Evolutionary conservation across 495 filamentous ascomycete species (phyloP).

Genomic region (Hypoxylon perforatum): DNA sequence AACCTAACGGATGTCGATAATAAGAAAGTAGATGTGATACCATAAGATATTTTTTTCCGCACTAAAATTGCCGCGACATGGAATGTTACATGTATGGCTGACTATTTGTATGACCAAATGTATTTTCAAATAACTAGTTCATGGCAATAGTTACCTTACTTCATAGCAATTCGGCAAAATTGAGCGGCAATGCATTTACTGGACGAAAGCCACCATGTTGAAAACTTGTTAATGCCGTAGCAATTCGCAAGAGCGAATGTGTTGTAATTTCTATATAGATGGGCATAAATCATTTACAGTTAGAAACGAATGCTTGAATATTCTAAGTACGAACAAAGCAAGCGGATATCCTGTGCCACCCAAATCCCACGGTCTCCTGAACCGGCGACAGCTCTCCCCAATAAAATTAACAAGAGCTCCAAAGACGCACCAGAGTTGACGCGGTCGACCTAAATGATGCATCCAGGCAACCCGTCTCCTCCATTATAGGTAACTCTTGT

Average conservation of each 20-base stretch:
- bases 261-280: conserved; percentile 12
- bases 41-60: no score
- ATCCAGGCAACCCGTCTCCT: background rate
- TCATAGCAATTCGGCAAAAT: no score
- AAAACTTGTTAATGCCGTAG: background rate
- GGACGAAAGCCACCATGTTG: background rate
- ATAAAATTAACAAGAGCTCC: background rate
- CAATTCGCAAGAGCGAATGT: background rate
- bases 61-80: no score
- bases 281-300: conserved; percentile 20
- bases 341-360: background rate
- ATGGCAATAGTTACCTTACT: no score
- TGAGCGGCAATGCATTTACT: no score
- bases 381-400: background rate
- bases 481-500: no score
- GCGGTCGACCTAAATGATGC: background rate
- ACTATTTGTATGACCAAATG: no score
- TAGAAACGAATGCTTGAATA: conserved; percentile 27
- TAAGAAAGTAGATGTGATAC: background rate
- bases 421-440: background rate
- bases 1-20: background rate
- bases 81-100: no score
- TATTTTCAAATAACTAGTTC: no score
- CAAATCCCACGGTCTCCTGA: background rate
- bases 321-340: conserved; percentile 6